These are phyloP conservation scores for Petunia secreta DNA, from an alignment of 257 asterid genomes.

Conservation along the genomic window DNA sequence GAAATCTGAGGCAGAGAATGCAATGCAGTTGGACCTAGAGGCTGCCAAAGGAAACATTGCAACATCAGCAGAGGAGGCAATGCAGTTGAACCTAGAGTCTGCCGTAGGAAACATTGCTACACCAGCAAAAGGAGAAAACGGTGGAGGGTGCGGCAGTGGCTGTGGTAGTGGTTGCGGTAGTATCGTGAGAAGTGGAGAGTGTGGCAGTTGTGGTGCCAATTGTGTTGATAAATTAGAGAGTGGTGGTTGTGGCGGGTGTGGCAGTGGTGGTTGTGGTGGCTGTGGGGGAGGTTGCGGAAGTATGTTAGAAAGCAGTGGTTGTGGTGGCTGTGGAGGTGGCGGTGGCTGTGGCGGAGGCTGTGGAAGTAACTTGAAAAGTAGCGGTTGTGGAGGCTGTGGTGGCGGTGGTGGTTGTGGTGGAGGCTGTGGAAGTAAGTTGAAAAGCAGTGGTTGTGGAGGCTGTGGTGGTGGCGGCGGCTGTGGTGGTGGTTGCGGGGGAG, in stretches of 20 bases:
- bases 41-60: conserved; percentile 36
- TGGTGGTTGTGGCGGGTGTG: neutral
- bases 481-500: conserved; percentile 7
- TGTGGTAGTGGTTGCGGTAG: conserved; percentile 32
- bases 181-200: conserved; percentile 14
- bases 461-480: neutral
- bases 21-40: conserved; percentile 29
- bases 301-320: neutral
- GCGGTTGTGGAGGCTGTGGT: neutral
- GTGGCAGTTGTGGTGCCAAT: neutral
- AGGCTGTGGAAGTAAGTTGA: neutral
- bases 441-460: neutral
- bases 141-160: conserved; percentile 37
- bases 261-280: neutral
- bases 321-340: neutral
- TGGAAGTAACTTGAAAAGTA: neutral
- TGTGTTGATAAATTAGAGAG: neutral
- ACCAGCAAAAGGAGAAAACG: conserved; percentile 37
- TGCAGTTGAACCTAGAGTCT: conserved; percentile 33
- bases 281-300: neutral
- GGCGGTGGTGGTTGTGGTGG: conserved; percentile 2
- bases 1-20: conserved; percentile 15
- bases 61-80: conserved; percentile 38
- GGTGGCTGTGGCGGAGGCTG: neutral
- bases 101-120: conserved; percentile 34